Evolutionary conservation across 1,139 yeast genomes (phyloP).

Genomic region (Arxiozyma slooffiae): DNA sequence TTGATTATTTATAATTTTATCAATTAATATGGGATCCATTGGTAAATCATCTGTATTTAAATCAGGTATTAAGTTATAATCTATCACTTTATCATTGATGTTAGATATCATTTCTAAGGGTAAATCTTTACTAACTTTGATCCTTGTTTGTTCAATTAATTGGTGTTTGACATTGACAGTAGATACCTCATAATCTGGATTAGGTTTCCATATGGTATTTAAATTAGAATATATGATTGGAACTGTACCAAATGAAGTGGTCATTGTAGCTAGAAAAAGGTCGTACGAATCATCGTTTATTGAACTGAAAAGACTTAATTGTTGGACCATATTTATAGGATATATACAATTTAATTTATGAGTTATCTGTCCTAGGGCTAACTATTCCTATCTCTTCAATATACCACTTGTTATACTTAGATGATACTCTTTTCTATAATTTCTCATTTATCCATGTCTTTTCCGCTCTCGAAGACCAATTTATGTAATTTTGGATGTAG

Average conservation of each 20-base stretch:
- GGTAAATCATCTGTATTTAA: slow-evolving; percentile 8
- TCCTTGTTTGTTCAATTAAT: slow-evolving; percentile 27
- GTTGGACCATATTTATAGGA: slow-evolving; percentile 31
- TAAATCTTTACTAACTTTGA: slow-evolving; percentile 19
- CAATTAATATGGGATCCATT: slow-evolving; percentile 3
- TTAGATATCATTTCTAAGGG: slow-evolving; percentile 14
- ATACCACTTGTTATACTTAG: too few relatives aligned
- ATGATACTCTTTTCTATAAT: too few relatives aligned
- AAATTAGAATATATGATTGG: slow-evolving; percentile 27
- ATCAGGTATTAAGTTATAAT: slow-evolving; percentile 9
- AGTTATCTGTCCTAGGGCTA: neutral
- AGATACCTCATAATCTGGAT: slow-evolving; percentile 23
- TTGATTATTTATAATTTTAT: slow-evolving; percentile 1
- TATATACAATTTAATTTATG: neutral
- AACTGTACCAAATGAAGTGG: slow-evolving; percentile 31
- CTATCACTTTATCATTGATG: slow-evolving; percentile 3
- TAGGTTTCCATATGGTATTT: slow-evolving; percentile 30
- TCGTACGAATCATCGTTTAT: slow-evolving; percentile 28
- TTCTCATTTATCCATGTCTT: neutral
- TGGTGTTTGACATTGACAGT: slow-evolving; percentile 25
- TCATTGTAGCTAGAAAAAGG: slow-evolving; percentile 28
- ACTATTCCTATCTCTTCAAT: too few relatives aligned
- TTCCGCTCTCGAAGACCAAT: neutral
- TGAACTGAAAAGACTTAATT: slow-evolving; percentile 30
- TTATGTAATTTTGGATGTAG: neutral